Base-by-base conservation (phyloP, 768 basidiomycete species). In the Lenzites betulinus region DNA sequence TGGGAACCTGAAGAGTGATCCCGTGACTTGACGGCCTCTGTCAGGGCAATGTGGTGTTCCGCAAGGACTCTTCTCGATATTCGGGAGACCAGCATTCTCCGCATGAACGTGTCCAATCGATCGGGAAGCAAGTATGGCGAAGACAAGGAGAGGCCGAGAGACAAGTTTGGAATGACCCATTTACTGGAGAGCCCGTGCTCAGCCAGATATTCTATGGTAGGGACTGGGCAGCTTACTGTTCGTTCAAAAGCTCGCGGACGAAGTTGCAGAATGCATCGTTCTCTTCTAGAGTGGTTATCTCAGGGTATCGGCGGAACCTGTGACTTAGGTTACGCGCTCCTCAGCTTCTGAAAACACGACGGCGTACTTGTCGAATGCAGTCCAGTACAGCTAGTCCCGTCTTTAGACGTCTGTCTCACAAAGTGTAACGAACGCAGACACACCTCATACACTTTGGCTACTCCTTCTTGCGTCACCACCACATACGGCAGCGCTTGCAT, bases 61-160 rank as follows among this genome's bases (percentile, higher is more conserved):
- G 86, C 90, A 23, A 96, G 81, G 33, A 96, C 94, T 33, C 93
- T 86, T 22, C 93, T 83, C 13, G 93, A 94, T 71, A 95, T 94
- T 54, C 93, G 83, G 2, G 93, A 95, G 50, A 93, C 83, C 11
- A 96, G 81, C 93, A 96, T 96, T 23, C 93, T 85, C 23, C 87
- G 83, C 89, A 94, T 92, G 72, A 94, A 93, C 2, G 90, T 81
- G 71, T 95, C 93, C 13, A 95, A 79, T 41, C 83, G 80, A 59
- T 93, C 92, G 0, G 93, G 88, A 0, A 84, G 78, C 8, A 95
- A 81, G 70, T 88, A 84, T 1, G 86, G 88, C 16, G 93, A 93
- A 0, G 92, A 86, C n/a, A 94, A 79, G 23, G 93, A 92, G 33
- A 95, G 77, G 6, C 93, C 92, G 6, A 95, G 84, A 16, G 88